Base-by-base conservation (phyloP, 805 yeast genomes). In the Lachancea dasiensis region DNA sequence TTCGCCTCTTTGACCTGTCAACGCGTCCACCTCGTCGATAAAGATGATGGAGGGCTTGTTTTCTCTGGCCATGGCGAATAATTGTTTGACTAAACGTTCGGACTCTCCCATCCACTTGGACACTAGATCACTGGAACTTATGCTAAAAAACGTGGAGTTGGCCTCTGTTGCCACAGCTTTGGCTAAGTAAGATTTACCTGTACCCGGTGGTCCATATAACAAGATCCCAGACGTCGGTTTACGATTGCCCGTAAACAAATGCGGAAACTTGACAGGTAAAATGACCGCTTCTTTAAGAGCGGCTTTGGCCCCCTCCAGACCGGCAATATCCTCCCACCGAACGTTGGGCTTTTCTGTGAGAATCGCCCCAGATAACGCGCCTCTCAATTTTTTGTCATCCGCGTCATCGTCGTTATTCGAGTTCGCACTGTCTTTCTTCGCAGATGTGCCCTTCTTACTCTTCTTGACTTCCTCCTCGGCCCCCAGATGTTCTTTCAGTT, bases 91-190 rank as follows among this genome's bases (percentile, higher is more conserved):
- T 40, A 92, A 74, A 62, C 97, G 78, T 63, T 92, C 98, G 18
- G 94, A 81, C 61, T 92, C 98, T 52, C 98, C 98, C 97, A 90
- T 90, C 98, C 98, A 92, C 62, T 92, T 92, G 48, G 95, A 82
- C 3, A 92, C 97, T 52, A 92, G 72, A 61, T 92, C 98, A 10
- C 95, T 84, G 0, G 96, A 86, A n/a, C 95, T 82, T 1, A 92
- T 95, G 2, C 95, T 84, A 64, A 92, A 92, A 52, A 92, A 92
- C 0, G 98, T 92, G 0, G 97, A 86, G 59, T 90, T 87, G 34
- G 97, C 96, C 54, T 92, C 98, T 0, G 98, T 92, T 18, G 98
- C 98, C 6, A 92, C 97, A 0, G 98, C 98, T 59, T 92, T 92
- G 8, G 98, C 98, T 42, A 92, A 67, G 56, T 81, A 92, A 2